These are phyloP conservation scores for Ampelocalamus luodianensis DNA, from an alignment of 176 grass and related monocot species.

Conservation along the genomic window DNA sequence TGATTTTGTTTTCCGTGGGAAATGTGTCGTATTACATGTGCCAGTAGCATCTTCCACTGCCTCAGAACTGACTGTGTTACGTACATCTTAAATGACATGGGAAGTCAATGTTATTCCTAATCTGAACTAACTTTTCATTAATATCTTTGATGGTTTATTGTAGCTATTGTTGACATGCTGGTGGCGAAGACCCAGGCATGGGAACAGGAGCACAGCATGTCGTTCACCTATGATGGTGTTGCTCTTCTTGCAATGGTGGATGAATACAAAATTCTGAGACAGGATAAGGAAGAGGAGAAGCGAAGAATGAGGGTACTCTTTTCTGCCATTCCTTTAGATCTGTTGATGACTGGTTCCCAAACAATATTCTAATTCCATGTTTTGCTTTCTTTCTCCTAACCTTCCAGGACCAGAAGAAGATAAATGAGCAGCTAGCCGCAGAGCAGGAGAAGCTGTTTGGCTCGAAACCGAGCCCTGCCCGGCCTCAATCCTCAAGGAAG, in stretches of 20 bases:
- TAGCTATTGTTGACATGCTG: conserved; percentile 81
- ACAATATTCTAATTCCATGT: neutral
- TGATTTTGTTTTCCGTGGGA: neutral
- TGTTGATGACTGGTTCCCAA: neutral
- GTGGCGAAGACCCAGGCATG: conserved; percentile 70
- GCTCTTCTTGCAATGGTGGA: conserved; percentile 84
- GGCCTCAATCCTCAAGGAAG: conserved; percentile 71
- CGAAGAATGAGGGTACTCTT: conserved; percentile 66
- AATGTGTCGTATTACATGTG: neutral
- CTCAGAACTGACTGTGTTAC: neutral
- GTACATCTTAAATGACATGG: neutral
- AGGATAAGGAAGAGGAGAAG: conserved; percentile 89
- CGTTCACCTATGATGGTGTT: conserved; percentile 79
- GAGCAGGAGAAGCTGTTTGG: conserved; percentile 78
- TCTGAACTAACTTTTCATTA: conserved; percentile 1
- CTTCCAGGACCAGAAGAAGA: conserved; percentile 85
- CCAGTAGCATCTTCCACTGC: neutral
- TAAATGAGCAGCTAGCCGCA: conserved; percentile 71
- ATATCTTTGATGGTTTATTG: neutral
- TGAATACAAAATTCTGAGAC: conserved; percentile 76
- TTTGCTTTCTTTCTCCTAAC: neutral
- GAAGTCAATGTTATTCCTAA: neutral
- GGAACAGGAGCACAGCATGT: conserved; percentile 68
- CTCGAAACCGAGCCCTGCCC: conserved; percentile 60
- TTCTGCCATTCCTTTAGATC: neutral